These are phyloP conservation scores for Triticum timopheevii DNA, from an alignment of 176 grass and related monocot species.

Conservation along the genomic window DNA sequence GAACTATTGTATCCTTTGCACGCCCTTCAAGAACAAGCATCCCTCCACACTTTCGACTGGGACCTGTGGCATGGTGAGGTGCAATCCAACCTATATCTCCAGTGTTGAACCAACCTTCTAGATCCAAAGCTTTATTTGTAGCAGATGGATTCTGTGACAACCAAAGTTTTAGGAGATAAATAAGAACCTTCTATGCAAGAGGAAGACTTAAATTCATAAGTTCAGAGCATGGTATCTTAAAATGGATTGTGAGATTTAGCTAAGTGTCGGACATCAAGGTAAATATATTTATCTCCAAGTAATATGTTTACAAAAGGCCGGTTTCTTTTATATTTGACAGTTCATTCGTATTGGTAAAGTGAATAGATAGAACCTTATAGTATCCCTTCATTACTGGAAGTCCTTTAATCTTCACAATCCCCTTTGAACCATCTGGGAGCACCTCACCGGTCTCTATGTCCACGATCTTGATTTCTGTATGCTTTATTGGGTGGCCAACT, in stretches of 20 bases:
- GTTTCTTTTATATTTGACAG: not conserved
- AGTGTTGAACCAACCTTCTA: constrained; percentile 77
- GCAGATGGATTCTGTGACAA: constrained; percentile 57
- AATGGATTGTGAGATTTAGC: constrained; percentile 12
- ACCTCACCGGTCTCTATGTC: constrained; percentile 61
- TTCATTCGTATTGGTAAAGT: constrained; percentile 8
- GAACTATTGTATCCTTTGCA: constrained; percentile 96
- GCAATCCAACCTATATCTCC: constrained; percentile 97
- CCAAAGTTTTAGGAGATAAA: constrained; percentile 16
- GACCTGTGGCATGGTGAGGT: constrained; percentile 51
- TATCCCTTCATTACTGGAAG: constrained; percentile 94
- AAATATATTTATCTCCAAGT: not conserved
- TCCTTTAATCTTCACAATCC: constrained; percentile 89
- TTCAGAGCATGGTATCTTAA: not conserved
- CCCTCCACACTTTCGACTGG: constrained; percentile 76
- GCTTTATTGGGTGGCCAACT: constrained; percentile 71
- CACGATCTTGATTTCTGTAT: constrained; percentile 82
- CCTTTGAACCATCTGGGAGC: constrained; percentile 90
- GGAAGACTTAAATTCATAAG: not conserved
- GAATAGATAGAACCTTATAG: constrained; percentile 73
- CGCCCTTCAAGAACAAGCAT: constrained; percentile 97
- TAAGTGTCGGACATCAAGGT: not conserved
- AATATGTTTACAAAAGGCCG: constrained; percentile 13
- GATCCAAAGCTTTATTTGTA: constrained; percentile 67
- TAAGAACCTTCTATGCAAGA: not conserved